A percentile compares a stretch with the other conserved stretches of the same genome.
Conservation (phyloP, 352 stramenopile genomes). For the Plasmopara halstedii region DNA sequence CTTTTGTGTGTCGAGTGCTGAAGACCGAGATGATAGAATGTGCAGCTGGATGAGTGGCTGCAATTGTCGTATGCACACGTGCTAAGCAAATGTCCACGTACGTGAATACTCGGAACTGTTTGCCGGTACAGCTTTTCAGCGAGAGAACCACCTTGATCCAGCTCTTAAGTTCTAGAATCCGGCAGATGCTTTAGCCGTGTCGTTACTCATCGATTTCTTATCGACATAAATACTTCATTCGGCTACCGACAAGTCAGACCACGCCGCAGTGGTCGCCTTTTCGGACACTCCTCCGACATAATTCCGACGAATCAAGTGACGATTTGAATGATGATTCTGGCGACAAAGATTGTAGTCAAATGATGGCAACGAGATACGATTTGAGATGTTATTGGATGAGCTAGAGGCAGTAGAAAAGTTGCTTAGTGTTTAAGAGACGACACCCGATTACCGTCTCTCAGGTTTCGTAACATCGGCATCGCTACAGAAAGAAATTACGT, state of each 20-base stretch:
- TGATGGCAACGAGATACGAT: neutral
- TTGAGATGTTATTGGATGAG: slow-evolving; percentile 4
- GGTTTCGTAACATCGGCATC: slow-evolving; percentile 17
- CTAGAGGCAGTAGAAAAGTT: slow-evolving; percentile 4
- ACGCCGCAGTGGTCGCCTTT: slow-evolving; percentile 13
- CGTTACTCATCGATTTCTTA: slow-evolving; percentile 20
- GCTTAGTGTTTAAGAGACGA: slow-evolving; percentile 9
- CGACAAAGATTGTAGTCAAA: neutral
- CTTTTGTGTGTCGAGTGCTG: slow-evolving; percentile 29
- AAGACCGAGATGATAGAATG: slow-evolving; percentile 26
- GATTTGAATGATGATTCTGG: slow-evolving; percentile 1
- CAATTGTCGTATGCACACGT: slow-evolving; percentile 39
- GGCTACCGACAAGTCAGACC: slow-evolving; percentile 7
- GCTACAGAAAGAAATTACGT: slow-evolving; percentile 9
- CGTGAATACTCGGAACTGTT: slow-evolving; percentile 37
- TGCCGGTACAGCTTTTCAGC: slow-evolving; percentile 12
- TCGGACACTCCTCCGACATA: slow-evolving; percentile 12
- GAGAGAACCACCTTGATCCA: slow-evolving; percentile 9
- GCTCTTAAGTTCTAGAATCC: slow-evolving; percentile 12
- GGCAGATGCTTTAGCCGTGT: neutral
- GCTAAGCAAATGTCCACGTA: slow-evolving; percentile 33
- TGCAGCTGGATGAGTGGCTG: slow-evolving; percentile 14
- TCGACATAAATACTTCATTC: slow-evolving; percentile 7
- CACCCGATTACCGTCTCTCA: slow-evolving; percentile 1
- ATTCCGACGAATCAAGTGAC: neutral